Conservation (phyloP, 495 filamentous ascomycete genomes). For the Penicillium samsonianum region DNA sequence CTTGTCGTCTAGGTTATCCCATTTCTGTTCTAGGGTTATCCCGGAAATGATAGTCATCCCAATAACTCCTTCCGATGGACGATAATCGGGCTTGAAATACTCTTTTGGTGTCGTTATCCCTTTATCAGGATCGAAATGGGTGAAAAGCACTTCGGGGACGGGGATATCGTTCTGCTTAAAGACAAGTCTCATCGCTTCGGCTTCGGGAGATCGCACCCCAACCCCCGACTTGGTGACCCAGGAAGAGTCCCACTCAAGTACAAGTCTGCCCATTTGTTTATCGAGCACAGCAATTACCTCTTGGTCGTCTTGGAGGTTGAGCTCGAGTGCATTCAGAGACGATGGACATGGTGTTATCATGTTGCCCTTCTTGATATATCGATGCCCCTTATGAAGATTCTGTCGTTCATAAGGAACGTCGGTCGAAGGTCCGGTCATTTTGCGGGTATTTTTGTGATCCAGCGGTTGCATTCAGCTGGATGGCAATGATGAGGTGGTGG, state of each 20-base stretch:
- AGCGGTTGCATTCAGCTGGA: background rate
- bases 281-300: slow-evolving; percentile 26
- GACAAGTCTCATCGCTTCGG: slow-evolving; percentile 35
- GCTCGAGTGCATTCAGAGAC: slow-evolving; percentile 16
- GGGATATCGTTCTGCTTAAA: slow-evolving; percentile 29
- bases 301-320: slow-evolving; percentile 18
- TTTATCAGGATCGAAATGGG: slow-evolving; percentile 5
- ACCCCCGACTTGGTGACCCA: slow-evolving; percentile 25
- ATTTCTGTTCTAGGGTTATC: slow-evolving; percentile 24
- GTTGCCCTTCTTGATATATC: slow-evolving; percentile 24
- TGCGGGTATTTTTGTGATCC: background rate
- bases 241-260: slow-evolving; percentile 29
- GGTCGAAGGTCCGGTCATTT: slow-evolving; percentile 17
- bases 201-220: slow-evolving; percentile 28
- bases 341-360: slow-evolving; percentile 21
- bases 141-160: slow-evolving; percentile 23
- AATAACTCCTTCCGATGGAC: slow-evolving; percentile 12
- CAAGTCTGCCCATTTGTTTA: slow-evolving; percentile 24
- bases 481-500: background rate
- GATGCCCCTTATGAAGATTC: slow-evolving; percentile 21
- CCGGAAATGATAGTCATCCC: slow-evolving; percentile 30
- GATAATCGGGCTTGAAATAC: slow-evolving; percentile 9
- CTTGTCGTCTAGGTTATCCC: slow-evolving; percentile 31
- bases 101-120: background rate
- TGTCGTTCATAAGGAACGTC: slow-evolving; percentile 8